Evolutionary conservation across 1,139 yeast species (phyloP), one percentile per base, ranked within the genome.

Genomic region (Taphrina pruni): DNA sequence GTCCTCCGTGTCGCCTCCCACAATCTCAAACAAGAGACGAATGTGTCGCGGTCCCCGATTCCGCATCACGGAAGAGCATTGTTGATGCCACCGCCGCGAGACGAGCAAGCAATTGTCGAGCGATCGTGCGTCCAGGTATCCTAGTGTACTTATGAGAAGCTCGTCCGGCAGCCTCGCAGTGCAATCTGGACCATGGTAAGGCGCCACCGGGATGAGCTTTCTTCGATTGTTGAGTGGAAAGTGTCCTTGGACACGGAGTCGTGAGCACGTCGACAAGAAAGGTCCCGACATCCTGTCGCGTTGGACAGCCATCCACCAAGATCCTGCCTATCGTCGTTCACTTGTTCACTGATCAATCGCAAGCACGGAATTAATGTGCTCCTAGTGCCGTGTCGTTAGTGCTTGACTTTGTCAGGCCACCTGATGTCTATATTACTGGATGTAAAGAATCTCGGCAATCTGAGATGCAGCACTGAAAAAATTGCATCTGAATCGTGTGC

Each of bases 21-120:
- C 54, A 58, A 58, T 39, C n/a, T 58, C 52, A 45, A 58, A 45
- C 39, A 45, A 14, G 62, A 58, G 62, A 8, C 52, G 43, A 21
- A 58, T 45, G 43, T 58, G 62, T 14, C 52, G 38, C 6, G 52
- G 62, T 5, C 62, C 62, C 12, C 52, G 43, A 12, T n/a, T 32
- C 26, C 20, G 9, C 21, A 17, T 43, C 14, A 39, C 39, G n/a
- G 9, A 6, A 1, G 21, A 12, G n/a, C 50, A 26, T 11, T 43
- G 52, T 4, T 26, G 9, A 21, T 45, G 26, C 62, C 62, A 58
- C n/a, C 54, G 51, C 36, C 54, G 62, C 12, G 62, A 58, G n/a
- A 58, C 62, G 36, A 58, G 51, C 14, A 6, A 32, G 21, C 62
- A 58, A 21, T 45, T 26, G 26, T 46, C 62, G 51, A 58, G 39